A percentile compares a stretch with the other conserved stretches of the same genome.
phyloP scores from a whole-genome alignment of 345 rosid species.

The rapeseed (Brassica napus) region DNA sequence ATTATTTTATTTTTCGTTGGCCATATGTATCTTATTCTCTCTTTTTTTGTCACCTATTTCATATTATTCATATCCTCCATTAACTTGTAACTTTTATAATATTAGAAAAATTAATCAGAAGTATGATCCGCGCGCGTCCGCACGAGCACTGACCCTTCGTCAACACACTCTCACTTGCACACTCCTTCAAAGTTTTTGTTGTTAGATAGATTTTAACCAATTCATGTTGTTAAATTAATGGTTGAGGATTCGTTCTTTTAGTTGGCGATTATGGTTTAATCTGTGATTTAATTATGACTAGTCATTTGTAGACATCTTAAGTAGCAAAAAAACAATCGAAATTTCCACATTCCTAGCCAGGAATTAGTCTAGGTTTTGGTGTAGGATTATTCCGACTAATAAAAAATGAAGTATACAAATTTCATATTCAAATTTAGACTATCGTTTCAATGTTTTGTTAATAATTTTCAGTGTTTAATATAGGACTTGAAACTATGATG shows the following conservation, averaged over 20 bases:
- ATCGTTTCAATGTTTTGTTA: background rate
- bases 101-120: background rate
- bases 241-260: no score
- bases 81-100: background rate
- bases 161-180: background rate
- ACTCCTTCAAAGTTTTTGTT: background rate
- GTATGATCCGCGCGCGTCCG: background rate
- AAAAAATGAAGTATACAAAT: background rate
- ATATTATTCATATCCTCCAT: background rate
- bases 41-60: background rate
- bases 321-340: background rate
- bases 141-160: background rate
- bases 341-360: background rate
- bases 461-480: background rate
- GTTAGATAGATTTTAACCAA: background rate
- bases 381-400: background rate
- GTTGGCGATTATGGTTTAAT: no score
- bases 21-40: slow-evolving; percentile 20
- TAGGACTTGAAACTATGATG: background rate
- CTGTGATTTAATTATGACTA: background rate
- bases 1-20: slow-evolving; percentile 9
- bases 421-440: background rate
- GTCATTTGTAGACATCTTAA: background rate
- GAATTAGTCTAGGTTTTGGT: background rate
- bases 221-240: background rate